phyloP scores from a whole-genome alignment of 176 grass and related monocot genomes.

The Juncus effusus region DNA sequence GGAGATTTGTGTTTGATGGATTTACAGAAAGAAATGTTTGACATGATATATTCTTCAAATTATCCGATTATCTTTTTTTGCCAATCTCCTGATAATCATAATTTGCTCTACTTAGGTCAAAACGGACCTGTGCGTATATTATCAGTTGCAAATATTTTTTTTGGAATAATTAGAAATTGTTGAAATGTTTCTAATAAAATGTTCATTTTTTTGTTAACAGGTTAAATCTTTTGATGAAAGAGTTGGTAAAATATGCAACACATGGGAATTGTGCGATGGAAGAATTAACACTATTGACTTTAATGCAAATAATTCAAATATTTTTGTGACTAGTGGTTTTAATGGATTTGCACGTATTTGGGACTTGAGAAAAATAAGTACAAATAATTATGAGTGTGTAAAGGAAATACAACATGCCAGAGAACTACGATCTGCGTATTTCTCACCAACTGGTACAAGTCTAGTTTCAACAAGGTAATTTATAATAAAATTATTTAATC shows the following conservation, averaged over 20 bases:
- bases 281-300: constrained; percentile 75
- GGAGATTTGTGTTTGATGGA: constrained; percentile 80
- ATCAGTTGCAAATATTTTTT: too few species aligned
- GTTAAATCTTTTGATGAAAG: constrained; percentile 66
- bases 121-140: neutral
- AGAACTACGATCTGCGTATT: constrained; percentile 71
- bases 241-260: constrained; percentile 37
- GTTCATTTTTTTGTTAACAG: neutral
- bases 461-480: constrained; percentile 76
- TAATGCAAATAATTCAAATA: constrained; percentile 43
- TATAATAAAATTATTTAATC: neutral
- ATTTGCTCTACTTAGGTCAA: constrained; percentile 53
- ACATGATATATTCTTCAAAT: constrained; percentile 42
- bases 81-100: constrained; percentile 40
- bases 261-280: constrained; percentile 49
- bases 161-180: too few species aligned
- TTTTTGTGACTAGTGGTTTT: constrained; percentile 64
- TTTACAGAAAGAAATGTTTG: constrained; percentile 56
- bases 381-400: constrained; percentile 35
- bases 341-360: constrained; percentile 60
- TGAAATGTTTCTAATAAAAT: too few species aligned
- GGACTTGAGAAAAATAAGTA: constrained; percentile 61
- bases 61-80: constrained; percentile 51
- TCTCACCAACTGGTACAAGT: constrained; percentile 65
- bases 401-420: constrained; percentile 42